phyloP scores from a whole-genome alignment of 1,284 basidiomycete species.

The Thelephora terrestris region DNA sequence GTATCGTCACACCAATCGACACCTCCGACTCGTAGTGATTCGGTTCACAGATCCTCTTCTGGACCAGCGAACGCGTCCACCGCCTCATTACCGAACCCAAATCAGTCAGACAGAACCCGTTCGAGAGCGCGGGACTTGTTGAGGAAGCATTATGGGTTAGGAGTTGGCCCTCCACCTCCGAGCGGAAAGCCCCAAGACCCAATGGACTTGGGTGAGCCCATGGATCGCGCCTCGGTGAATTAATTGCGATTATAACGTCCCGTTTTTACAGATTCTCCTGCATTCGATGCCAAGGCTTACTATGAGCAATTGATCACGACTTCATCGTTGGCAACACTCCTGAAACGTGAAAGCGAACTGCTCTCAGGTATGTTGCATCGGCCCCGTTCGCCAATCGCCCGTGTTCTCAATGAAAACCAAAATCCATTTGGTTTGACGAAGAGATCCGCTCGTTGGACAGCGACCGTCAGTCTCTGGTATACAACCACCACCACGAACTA shows the following conservation, averaged over 20 bases:
- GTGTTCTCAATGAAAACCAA: neutral
- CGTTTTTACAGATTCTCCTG: slow-evolving; percentile 50
- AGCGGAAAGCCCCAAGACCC: slow-evolving; percentile 48
- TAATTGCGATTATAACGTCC: slow-evolving; percentile 1
- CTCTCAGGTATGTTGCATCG: slow-evolving; percentile 38
- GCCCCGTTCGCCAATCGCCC: neutral
- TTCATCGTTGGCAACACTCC: slow-evolving; percentile 55
- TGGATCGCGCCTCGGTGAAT: neutral
- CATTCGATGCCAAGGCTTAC: slow-evolving; percentile 72
- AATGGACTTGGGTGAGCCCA: slow-evolving; percentile 62
- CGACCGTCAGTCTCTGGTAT: slow-evolving; percentile 84
- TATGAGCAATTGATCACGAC: slow-evolving; percentile 80
- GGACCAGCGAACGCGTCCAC: too few species aligned
- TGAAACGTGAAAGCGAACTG: slow-evolving; percentile 73
- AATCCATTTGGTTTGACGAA: slow-evolving; percentile 16
- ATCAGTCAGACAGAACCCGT: slow-evolving; percentile 14
- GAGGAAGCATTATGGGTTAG: slow-evolving; percentile 77
- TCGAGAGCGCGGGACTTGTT: slow-evolving; percentile 68
- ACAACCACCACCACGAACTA: slow-evolving; percentile 91
- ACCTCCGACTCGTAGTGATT: too few species aligned
- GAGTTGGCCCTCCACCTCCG: slow-evolving; percentile 57
- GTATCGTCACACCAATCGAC: too few species aligned
- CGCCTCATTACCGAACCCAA: too few species aligned
- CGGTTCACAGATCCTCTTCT: too few species aligned
- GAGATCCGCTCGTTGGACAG: slow-evolving; percentile 84